Percentiles rank a stretch among this genome's conserved stretches.
phyloP scores from a whole-genome alignment of 2,329 filamentous ascomycete species.

The Colletotrichum sp. region DNA sequence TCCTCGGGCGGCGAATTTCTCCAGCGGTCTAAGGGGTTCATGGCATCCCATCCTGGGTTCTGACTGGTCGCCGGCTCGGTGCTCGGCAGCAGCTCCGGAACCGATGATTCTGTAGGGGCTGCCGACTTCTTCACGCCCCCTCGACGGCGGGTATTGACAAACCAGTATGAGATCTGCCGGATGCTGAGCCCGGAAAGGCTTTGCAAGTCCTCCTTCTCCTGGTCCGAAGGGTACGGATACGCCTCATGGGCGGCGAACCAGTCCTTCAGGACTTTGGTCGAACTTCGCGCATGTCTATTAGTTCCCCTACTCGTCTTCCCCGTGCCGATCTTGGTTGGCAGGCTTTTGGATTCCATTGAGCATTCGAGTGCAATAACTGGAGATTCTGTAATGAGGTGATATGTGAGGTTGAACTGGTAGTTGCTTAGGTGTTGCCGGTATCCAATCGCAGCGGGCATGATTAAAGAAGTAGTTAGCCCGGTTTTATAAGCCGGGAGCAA shows the following conservation, averaged over 20 bases:
- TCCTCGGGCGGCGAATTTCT: background rate
- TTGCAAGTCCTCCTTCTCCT: background rate
- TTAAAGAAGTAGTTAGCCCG: no score
- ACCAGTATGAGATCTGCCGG: background rate
- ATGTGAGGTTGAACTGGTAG: no score
- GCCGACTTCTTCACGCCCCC: background rate
- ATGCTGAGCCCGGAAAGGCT: background rate
- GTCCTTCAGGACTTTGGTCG: fast-evolving
- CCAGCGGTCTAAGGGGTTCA: background rate
- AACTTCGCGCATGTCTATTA: no score
- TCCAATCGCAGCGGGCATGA: no score
- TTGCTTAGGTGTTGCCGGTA: no score
- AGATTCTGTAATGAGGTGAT: no score
- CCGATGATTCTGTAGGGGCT: fast-evolving
- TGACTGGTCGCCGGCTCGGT: background rate
- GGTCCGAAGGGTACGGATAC: background rate
- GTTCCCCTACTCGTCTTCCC: no score
- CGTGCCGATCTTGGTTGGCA: no score
- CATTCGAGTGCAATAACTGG: no score
- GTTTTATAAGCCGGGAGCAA: no score
- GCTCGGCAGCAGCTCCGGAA: background rate
- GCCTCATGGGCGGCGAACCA: background rate
- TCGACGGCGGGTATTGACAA: background rate
- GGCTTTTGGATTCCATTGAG: no score
- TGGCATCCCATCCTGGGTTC: background rate